Evolutionary conservation across 2,329 filamentous ascomycete species (phyloP), one percentile per base, ranked within the genome.

Genomic region (Daldinia eschscholtzii): DNA sequence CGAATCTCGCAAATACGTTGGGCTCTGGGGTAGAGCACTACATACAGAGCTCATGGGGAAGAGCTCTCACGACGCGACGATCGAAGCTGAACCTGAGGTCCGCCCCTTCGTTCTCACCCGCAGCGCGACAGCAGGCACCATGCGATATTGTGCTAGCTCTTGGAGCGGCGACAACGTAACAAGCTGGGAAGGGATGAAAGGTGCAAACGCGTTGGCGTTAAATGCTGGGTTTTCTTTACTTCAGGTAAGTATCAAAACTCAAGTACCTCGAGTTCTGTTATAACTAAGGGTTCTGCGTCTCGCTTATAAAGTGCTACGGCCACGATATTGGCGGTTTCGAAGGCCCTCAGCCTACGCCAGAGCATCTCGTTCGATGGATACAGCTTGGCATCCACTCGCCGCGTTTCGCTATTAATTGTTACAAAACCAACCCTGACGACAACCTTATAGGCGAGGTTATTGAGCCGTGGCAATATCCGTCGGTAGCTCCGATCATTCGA

Each of bases 301-400:
- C 42, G 61, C 33, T 44, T 20, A 52, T 70, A 4, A 60, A 87
- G 79, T 91, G 87, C 74, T 91, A 90, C 71, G 91, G 91, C 12
- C 91, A 93, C 73, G 91, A 93, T 64, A 92, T 93, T 68, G 91
- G 91, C 48, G 91, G 91, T 0, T 93, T 93, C 73, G 91, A 93
- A 80, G 91, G 90, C 30, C 90, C 90, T 0, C 91, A 93, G 74
- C 91, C 91, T 0, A 86, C 86, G 0, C 89, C 91, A 0, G 91
- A 93, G 74, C 84, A 92, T 1, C 84, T 93, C 0, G 86, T 93
- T 2, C 87, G 91, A 33, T 93, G 91, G 91, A 84, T 93, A 12
- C 91, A 93, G 75, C 84, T 92, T 1, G 91, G 91, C 5, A 87
- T 89, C 67, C 87, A 92, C 79, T 91, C 89, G 1, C 86, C 89